Evolutionary conservation across 306 rosid genomes (phyloP).

Genomic region (Castanea sativa): DNA sequence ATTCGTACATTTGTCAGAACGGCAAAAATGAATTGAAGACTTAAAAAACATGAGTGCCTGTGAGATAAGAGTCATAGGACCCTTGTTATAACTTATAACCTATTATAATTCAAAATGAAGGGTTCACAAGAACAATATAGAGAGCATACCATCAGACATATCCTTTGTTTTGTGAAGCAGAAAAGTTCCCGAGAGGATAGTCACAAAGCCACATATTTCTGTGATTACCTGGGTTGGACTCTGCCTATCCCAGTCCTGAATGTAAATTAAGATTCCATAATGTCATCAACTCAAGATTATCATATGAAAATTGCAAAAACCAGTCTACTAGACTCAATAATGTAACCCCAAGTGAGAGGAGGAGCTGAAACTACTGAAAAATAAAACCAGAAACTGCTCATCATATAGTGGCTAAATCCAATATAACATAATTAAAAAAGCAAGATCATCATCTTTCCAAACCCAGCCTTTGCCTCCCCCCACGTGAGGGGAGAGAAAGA

Average conservation of each 20-base stretch:
- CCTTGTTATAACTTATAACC: not conserved
- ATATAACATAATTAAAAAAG: not conserved
- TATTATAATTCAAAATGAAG: not conserved
- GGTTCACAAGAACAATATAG: constrained; percentile 1
- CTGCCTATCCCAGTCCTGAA: constrained; percentile 99
- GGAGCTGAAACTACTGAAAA: not conserved
- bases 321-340: not conserved
- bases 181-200: constrained; percentile 98
- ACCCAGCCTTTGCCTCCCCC: too few relatives aligned
- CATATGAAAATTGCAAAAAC: constrained; percentile 13
- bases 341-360: constrained; percentile 11
- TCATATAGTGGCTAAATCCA: not conserved
- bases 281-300: constrained; percentile 11
- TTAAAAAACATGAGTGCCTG: not conserved
- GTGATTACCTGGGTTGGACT: constrained; percentile 99
- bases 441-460: not conserved
- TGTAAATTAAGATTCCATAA: constrained; percentile 23
- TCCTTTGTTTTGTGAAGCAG: constrained; percentile 99
- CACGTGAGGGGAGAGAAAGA: too few relatives aligned
- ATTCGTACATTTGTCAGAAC: not conserved
- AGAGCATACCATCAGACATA: constrained; percentile 78
- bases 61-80: not conserved
- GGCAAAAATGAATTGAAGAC: not conserved
- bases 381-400: not conserved
- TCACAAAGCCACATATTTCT: constrained; percentile 97